Base-by-base conservation (phyloP, 2,329 filamentous ascomycete species). In the Fusarium tanahbumbuense region DNA sequence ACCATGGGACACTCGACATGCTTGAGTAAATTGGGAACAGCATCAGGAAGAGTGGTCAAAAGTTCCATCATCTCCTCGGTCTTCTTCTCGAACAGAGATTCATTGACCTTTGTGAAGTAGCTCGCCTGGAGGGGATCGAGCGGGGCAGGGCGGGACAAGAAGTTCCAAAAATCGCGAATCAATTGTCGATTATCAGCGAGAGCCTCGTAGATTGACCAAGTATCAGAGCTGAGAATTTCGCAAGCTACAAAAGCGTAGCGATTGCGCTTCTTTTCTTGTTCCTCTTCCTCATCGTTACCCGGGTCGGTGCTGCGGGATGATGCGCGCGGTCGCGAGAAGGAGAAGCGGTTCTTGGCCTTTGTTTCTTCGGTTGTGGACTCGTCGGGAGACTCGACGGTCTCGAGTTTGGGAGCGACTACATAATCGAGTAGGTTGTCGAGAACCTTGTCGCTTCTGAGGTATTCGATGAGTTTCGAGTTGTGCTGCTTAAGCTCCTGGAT, bases 91-190 rank as follows among this genome's bases (percentile, higher is more conserved):
- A 99, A 91, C 22, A 99, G 83, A n/a, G 93, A 92, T 82, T 99
- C 96, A 80, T 98, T 98, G 77, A 99, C 94, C 79, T 98, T 99
- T 58, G 95, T 98, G 79, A 99, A 99, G 79, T 99, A 99, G 76
- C 94, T 94, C 20, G 96, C 95, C 81, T 98, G 95, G 8, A 98
- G 87, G 40, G 95, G 92, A 78, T 98, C 95, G 58, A 99, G 87
- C 5, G 95, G 93, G 13, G 93, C 88, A n/a, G 93, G 88, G 58
- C 91, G 88, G 78, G 92, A 92, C 74, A 99, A 82, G 79, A 98
- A 99, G 49, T 89, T 85, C 96, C 96, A 99, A 80, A 99, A 98
- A 71, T 91, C 88, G 75, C 89, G 89, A 73, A 99, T 83, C 66
- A 94, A 87, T 46, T 89, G 84, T 58, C 91, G 90, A 79, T 94